Evolutionary conservation across 1,284 basidiomycete genomes (phyloP), one percentile per base, ranked within the genome.

Genomic region (Puccinia hordei): DNA sequence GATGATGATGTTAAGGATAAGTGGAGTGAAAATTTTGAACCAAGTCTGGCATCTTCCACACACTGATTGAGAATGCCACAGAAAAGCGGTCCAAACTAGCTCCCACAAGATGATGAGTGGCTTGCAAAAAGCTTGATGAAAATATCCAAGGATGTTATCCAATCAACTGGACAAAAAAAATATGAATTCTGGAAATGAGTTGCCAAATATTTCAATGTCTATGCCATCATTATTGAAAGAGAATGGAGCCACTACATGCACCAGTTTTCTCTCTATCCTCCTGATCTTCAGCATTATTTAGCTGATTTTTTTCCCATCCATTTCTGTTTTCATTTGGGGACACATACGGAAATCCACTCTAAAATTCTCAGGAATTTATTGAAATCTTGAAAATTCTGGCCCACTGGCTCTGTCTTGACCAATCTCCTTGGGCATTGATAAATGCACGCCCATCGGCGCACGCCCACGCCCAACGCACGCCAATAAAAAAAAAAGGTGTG

Each of bases 101-200:
- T 73, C 44, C 53, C 71, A 38, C 51, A 51, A 73, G 71, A 73
- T 10, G 51, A 73, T 15, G 51, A 73, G 24, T 51, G 57, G 22
- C 71, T 73, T 22, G 71, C 71, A 13, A 53, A 55, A 44, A 35
- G 30, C n/a, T 73, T 33, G 51, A 5, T 73, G 35, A 55, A 57
- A n/a, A 73, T 73, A 2, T 35, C 27, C 6, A 30, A 59, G 24
- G 69, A 72, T 19, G 27, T 35, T 44, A 24, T 44, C 33, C 33
- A 30, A 22, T 66, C 12, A 22, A 66, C 30, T 66, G 65, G 33
- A n/a, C 65, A 66, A 41, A 66, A 66, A 66, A 61, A 15, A 61
- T 9, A 66, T 6, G 38, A 46, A 30, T 66, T 6, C 61, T 65
- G 61, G 61, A 35, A 65, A 22, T 17, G 38, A 17, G 61, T 38